phyloP scores from a whole-genome alignment of 2,329 filamentous ascomycete species.

The Claviceps paspali region DNA sequence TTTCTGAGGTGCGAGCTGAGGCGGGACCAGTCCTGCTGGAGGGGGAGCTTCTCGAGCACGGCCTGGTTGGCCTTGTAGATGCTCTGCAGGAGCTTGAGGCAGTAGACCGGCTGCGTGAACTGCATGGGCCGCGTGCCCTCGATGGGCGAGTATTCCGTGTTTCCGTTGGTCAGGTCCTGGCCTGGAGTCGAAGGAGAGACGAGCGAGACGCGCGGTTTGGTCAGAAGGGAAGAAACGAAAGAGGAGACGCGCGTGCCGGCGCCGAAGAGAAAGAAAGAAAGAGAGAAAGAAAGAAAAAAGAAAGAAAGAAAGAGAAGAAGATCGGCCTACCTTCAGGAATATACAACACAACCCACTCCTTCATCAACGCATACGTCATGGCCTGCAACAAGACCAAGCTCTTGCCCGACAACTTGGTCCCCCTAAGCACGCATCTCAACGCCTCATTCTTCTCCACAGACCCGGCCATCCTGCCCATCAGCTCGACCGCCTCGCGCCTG shows the following conservation, averaged over 20 bases:
- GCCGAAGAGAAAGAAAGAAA: background rate
- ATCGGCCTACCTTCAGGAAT: conserved; percentile 66
- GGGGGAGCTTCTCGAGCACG: conserved; percentile 39
- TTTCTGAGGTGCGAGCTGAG: conserved; percentile 28
- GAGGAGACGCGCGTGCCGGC: no score
- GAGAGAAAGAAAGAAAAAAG: background rate
- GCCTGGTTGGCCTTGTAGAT: conserved; percentile 57
- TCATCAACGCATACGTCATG: conserved; percentile 64
- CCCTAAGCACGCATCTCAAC: conserved; percentile 53
- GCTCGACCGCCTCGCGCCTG: conserved; percentile 58
- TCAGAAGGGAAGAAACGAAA: no score
- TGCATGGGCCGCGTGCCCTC: conserved; percentile 38
- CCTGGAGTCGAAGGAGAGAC: conserved; percentile 23
- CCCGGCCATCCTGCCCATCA: conserved; percentile 48
- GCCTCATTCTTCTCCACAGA: conserved; percentile 37
- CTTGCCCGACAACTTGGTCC: conserved; percentile 66
- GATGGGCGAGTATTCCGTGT: conserved; percentile 65
- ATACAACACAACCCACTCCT: conserved; percentile 78
- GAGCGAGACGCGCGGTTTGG: no score
- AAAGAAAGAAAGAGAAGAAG: background rate
- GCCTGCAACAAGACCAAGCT: conserved; percentile 74
- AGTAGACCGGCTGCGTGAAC: conserved; percentile 70
- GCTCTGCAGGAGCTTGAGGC: conserved; percentile 55
- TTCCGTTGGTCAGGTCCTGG: conserved; percentile 65
- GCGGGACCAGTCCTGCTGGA: conserved; percentile 28